A percentile compares a stretch with the other conserved stretches of the same genome.
These are phyloP conservation scores for Trichoderma sp. DNA, from an alignment of 2,329 filamentous ascomycete species.

Conservation along the genomic window DNA sequence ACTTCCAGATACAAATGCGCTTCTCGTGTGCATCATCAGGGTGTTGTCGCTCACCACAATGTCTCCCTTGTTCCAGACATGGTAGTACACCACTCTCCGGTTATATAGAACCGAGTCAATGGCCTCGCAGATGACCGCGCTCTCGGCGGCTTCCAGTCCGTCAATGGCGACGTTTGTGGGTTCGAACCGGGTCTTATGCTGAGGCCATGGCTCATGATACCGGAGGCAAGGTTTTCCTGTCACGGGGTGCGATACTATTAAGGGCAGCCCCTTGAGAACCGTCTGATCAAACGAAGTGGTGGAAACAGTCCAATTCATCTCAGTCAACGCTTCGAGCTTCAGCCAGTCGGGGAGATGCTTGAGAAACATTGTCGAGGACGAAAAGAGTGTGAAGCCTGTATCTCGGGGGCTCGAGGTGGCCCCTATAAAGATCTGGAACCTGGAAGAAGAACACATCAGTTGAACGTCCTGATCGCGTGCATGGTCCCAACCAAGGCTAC, in stretches of 20 bases:
- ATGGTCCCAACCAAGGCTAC: no score
- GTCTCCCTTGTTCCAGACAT: conserved; percentile 59
- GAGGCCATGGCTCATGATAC: conserved; percentile 59
- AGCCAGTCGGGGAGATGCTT: conserved; percentile 47
- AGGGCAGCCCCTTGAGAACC: conserved; percentile 46
- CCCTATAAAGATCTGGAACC: conserved; percentile 57
- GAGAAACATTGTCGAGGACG: conserved; percentile 54
- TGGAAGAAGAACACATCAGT: conserved; percentile 29
- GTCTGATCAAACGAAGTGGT: conserved; percentile 52
- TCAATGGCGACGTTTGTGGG: conserved; percentile 50
- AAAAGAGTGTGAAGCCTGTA: conserved; percentile 58
- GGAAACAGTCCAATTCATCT: conserved; percentile 52
- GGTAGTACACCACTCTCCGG: conserved; percentile 52
- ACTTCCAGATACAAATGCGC: conserved; percentile 47
- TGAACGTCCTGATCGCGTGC: no score
- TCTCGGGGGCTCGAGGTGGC: conserved; percentile 51
- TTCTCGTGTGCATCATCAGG: conserved; percentile 53
- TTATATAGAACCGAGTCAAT: conserved; percentile 52
- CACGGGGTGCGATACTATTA: conserved; percentile 50
- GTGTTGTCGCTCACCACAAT: conserved; percentile 57
- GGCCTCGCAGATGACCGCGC: conserved; percentile 42
- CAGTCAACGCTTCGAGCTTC: conserved; percentile 42
- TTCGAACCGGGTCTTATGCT: conserved; percentile 54
- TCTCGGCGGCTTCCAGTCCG: conserved; percentile 37
- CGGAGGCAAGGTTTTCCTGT: conserved; percentile 53